A percentile compares a stretch with the other conserved stretches of the same genome.
phyloP scores from a whole-genome alignment of 257 asterid species.

The Thymus mandschuricus region DNA sequence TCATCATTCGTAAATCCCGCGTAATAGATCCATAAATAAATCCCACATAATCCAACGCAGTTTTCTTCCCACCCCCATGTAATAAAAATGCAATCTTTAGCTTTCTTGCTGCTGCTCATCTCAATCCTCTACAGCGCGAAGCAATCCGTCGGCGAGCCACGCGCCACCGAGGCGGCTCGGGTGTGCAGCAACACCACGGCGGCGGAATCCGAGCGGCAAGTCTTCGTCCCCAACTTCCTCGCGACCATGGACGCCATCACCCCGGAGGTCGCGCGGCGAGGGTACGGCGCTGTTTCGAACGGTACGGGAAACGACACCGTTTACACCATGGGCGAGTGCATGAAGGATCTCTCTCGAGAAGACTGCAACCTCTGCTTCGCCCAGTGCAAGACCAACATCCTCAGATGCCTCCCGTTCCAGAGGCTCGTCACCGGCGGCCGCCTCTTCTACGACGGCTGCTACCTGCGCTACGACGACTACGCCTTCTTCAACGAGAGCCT shows the following conservation, averaged over 20 bases:
- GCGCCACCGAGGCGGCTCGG: constrained; percentile 58
- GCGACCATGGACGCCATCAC: constrained; percentile 58
- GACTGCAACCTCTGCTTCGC: constrained; percentile 75
- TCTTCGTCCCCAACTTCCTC: constrained; percentile 45
- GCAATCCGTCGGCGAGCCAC: constrained; percentile 44
- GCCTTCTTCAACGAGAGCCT: constrained; percentile 63
- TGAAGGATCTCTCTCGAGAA: constrained; percentile 59
- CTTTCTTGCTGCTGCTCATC: constrained; percentile 20
- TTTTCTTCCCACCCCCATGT: not conserved
- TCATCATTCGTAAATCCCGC: too few species aligned
- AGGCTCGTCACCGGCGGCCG: constrained; percentile 49
- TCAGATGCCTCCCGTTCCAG: constrained; percentile 61
- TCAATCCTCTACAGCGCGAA: constrained; percentile 12
- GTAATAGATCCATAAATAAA: not conserved
- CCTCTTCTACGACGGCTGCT: constrained; percentile 67
- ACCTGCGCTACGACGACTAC: constrained; percentile 61
- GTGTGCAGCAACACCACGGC: constrained; percentile 58
- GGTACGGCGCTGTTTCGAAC: constrained; percentile 45
- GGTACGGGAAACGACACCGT: constrained; percentile 61
- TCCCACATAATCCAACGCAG: not conserved
- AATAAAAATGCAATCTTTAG: constrained; percentile 20
- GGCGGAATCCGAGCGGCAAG: constrained; percentile 43
- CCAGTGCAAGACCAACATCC: constrained; percentile 50
- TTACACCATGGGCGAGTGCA: constrained; percentile 65
- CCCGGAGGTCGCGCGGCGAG: constrained; percentile 33